Evolutionary conservation across 768 basidiomycete species (phyloP).

Genomic region (Rhizopogon salebrosus): DNA sequence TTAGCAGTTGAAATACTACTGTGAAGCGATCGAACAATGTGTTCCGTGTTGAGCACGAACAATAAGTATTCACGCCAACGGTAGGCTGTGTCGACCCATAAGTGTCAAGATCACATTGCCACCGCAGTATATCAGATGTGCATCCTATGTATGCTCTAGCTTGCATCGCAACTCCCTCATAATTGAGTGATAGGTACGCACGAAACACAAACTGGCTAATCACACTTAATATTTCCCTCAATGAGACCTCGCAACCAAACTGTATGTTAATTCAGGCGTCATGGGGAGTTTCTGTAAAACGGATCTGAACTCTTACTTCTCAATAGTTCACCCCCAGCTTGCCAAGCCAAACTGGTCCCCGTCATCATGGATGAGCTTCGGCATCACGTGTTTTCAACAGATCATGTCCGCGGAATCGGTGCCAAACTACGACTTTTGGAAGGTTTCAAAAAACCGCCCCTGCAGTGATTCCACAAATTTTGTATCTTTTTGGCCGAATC

Average conservation of each 20-base stretch:
- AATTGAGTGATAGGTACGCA: background rate
- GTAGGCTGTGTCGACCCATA: no score
- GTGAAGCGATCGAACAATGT: no score
- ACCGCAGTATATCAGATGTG: no score
- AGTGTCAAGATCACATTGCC: no score
- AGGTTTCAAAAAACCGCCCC: background rate
- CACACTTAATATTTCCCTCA: background rate
- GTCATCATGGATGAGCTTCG: background rate
- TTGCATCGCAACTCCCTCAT: background rate
- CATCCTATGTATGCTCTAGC: no score
- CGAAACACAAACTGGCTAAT: background rate
- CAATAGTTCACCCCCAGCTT: no score
- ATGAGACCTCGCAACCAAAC: background rate
- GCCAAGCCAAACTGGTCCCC: background rate
- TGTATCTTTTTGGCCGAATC: no score
- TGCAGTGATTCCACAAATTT: background rate
- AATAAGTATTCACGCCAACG: no score
- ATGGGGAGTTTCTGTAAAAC: background rate
- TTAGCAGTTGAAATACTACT: no score
- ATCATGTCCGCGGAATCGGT: background rate
- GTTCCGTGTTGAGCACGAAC: no score
- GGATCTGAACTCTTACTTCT: no score
- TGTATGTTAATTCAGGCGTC: background rate
- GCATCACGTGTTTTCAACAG: background rate
- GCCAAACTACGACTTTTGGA: background rate